phyloP scores from a whole-genome alignment of 352 stramenopile species.

The Achlya hypogyna region DNA sequence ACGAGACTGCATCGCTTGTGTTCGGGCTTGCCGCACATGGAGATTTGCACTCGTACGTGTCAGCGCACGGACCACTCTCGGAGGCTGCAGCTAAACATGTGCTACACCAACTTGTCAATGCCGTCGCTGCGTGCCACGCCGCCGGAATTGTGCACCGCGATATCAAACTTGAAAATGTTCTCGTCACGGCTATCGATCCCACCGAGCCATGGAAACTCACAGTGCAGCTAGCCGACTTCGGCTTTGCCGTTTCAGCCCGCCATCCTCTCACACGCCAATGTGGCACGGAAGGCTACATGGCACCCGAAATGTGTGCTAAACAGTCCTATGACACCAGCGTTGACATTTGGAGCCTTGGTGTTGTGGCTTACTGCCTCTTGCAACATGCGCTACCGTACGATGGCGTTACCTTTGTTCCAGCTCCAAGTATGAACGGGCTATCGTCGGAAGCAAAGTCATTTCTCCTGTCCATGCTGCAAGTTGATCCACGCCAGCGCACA shows the following conservation, averaged over 20 bases:
- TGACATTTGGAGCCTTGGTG: slow-evolving; percentile 64
- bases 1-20: neutral
- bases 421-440: too few relatives aligned
- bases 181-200: neutral
- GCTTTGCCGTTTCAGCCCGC: slow-evolving; percentile 45
- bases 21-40: neutral
- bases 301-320: slow-evolving; percentile 47
- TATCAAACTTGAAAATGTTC: slow-evolving; percentile 73
- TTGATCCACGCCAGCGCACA: too few relatives aligned
- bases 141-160: slow-evolving; percentile 62
- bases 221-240: slow-evolving; percentile 71
- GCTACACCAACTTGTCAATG: slow-evolving; percentile 46
- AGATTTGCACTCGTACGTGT: neutral
- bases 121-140: slow-evolving; percentile 47
- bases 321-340: slow-evolving; percentile 57
- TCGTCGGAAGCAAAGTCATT: too few relatives aligned
- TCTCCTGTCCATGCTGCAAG: too few relatives aligned
- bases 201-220: neutral
- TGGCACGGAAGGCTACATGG: slow-evolving; percentile 65
- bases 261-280: slow-evolving; percentile 44
- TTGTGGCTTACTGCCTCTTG: slow-evolving; percentile 43
- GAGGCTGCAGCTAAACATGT: slow-evolving; percentile 46
- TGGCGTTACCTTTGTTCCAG: neutral
- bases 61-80: slow-evolving; percentile 19
- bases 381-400: neutral